Base-by-base conservation (phyloP, 225 moss, liverwort and hornwort species). In the Takakia lepidozioides region DNA sequence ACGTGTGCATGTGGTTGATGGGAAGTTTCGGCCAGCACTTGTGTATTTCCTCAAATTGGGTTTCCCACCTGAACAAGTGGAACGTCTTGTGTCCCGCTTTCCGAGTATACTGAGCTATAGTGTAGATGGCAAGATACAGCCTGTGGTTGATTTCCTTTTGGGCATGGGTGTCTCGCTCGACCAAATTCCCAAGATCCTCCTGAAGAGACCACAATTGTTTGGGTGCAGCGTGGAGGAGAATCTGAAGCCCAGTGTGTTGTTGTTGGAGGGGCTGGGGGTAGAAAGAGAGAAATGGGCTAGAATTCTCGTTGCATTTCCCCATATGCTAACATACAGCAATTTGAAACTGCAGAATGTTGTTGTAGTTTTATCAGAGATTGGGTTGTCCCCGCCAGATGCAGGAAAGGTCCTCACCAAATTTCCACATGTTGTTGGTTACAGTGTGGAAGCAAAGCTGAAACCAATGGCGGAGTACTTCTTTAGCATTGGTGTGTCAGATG, bases 161-260 rank as follows among this genome's bases (percentile, higher is more conserved):
- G 46, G 27, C 34, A 60, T 86, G 72, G 82, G 82, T 27, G 67
- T 82, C 41, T 29, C 64, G 17, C 20, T 48, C 0, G 23, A 44
- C n/a, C 67, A 57, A 50, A 70, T 86, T 2, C 82, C 82, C n/a
- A 67, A 24, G 42, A 63, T 86, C 19, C 59, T 70, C 7, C 51
- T 56, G 38, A 82, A 82, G 66, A 65, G 82, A 46, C 86, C 78
- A 1, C 78, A 78, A 42, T 72, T 86, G 18, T 82, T 86, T 42
- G 78, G 78, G 29, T 86, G 86, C 56, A 86, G 75, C 40, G 68
- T 82, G 29, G 75, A 74, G 54, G 82, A 79, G 15, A 86, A 82
- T 27, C 69, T 86, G 1, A 78, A 65, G 63, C 78, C 86, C 9
- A 82, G 59, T 47, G 67, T 72, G 16, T 15, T 47, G 43, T 67